These are phyloP conservation scores for Tanozyma kutaoensis DNA, from an alignment of 805 yeast species.

Conservation along the genomic window DNA sequence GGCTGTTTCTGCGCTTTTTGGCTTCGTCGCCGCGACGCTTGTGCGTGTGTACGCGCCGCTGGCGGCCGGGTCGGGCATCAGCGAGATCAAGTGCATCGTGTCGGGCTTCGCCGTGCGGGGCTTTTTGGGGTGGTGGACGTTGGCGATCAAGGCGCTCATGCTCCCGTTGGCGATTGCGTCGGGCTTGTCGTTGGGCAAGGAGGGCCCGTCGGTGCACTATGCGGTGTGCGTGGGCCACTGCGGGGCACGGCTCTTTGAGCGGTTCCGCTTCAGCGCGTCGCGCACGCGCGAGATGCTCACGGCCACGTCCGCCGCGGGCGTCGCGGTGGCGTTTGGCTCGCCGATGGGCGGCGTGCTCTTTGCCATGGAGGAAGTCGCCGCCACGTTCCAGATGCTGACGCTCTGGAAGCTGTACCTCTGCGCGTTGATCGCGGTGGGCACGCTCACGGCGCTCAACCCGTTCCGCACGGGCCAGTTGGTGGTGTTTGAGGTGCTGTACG, in stretches of 20 bases:
- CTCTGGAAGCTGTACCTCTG: conserved; percentile 90
- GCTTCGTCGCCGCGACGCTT: conserved; percentile 49
- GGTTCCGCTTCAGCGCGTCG: conserved; percentile 31
- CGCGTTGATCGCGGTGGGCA: conserved; percentile 75
- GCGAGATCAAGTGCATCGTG: conserved; percentile 90
- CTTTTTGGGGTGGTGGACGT: conserved; percentile 62
- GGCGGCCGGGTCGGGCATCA: conserved; percentile 96
- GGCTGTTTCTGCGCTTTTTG: conserved; percentile 44
- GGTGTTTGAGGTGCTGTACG: conserved; percentile 82
- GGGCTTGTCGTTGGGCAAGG: conserved; percentile 91
- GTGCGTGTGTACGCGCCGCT: conserved; percentile 68
- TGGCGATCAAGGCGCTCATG: conserved; percentile 64
- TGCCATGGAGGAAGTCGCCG: conserved; percentile 81
- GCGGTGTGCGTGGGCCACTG: conserved; percentile 92
- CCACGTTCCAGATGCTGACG: conserved; percentile 60
- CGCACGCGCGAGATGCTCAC: conserved; percentile 51
- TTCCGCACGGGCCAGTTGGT: conserved; percentile 92
- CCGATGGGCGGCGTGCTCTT: conserved; percentile 96
- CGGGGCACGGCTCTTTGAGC: conserved; percentile 41
- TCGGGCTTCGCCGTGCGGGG: conserved; percentile 77
- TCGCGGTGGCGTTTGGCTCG: conserved; percentile 94
- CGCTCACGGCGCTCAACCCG: conserved; percentile 73
- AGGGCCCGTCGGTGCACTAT: conserved; percentile 96
- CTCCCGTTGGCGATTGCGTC: conserved; percentile 87
- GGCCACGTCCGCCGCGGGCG: conserved; percentile 96